phyloP scores from a whole-genome alignment of 106 monocot genomes.

The Amphibolis antarctica region DNA sequence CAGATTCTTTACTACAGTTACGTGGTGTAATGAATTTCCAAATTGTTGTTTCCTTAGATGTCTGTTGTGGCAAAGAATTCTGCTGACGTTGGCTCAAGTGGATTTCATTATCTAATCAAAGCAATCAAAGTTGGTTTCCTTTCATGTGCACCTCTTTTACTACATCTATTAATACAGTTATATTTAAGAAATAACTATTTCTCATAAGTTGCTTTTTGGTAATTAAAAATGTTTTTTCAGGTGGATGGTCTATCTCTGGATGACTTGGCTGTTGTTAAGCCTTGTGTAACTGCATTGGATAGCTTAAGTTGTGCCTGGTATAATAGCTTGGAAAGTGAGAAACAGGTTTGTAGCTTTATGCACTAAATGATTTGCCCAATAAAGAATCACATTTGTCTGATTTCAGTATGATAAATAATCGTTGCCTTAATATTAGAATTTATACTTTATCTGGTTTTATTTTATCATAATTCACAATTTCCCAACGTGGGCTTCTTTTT shows the following conservation, averaged over 20 bases:
- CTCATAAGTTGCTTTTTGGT: neutral
- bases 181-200: neutral
- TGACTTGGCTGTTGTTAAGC: constrained; percentile 39
- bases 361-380: neutral
- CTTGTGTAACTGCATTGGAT: constrained; percentile 52
- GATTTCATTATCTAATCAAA: constrained; percentile 24
- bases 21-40: neutral
- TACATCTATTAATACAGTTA: neutral
- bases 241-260: constrained; percentile 35
- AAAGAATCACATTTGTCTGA: neutral
- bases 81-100: constrained; percentile 17
- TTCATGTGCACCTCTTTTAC: constrained; percentile 1
- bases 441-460: no score
- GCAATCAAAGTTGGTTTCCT: constrained; percentile 52
- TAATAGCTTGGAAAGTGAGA: constrained; percentile 29
- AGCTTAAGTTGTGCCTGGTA: constrained; percentile 35
- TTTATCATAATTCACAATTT: no score
- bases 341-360: constrained; percentile 34
- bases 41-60: constrained; percentile 26
- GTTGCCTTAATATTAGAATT: no score
- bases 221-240: constrained; percentile 23
- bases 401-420: no score
- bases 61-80: constrained; percentile 17
- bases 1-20: neutral
- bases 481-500: no score